Conservation (phyloP, 2,329 filamentous ascomycete genomes). For the Graphiopsis chlorocephala region DNA sequence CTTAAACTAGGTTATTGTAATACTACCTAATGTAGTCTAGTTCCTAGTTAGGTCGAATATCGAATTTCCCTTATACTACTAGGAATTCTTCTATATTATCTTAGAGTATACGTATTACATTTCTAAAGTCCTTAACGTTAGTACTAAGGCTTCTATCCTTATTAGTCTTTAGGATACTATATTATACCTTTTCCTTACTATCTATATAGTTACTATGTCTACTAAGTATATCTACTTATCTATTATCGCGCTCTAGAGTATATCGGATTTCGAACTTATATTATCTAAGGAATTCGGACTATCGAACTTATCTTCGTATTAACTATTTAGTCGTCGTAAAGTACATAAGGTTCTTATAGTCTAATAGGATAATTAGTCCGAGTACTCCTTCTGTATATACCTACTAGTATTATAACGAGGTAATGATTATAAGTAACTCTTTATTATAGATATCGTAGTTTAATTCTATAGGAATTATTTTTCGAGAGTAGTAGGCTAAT, state of each 20-base stretch:
- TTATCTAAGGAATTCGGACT: background rate
- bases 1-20: background rate
- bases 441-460: conserved; percentile 22
- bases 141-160: background rate
- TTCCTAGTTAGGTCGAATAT: background rate
- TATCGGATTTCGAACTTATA: background rate
- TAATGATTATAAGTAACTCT: conserved; percentile 30
- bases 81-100: background rate
- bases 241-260: background rate
- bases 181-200: background rate
- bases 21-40: background rate
- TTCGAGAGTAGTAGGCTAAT: conserved; percentile 21
- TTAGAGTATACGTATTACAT: background rate
- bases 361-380: background rate
- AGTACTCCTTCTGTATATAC: background rate
- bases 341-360: background rate
- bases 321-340: background rate
- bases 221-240: background rate
- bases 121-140: background rate
- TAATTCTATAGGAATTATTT: conserved; percentile 19
- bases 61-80: background rate
- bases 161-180: background rate
- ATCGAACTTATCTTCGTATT: background rate
- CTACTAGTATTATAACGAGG: background rate
- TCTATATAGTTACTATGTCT: background rate